These are phyloP conservation scores for Cercospora janseana DNA, from an alignment of 2,329 filamentous ascomycete species.

Conservation along the genomic window DNA sequence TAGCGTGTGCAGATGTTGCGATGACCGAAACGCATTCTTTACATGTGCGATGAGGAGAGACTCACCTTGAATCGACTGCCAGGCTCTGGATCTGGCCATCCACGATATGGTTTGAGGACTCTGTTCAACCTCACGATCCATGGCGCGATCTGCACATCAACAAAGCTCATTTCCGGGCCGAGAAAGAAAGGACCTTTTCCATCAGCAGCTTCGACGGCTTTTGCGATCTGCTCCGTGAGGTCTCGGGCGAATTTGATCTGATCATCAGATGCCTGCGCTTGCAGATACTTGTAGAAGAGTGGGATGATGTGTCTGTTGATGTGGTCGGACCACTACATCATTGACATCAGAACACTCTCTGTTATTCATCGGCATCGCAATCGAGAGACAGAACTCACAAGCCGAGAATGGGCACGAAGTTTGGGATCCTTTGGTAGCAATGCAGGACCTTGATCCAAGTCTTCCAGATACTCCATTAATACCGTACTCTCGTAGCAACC, in stretches of 20 bases:
- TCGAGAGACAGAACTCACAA: conserved; percentile 41
- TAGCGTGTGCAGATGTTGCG: neutral
- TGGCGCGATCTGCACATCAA: conserved; percentile 73
- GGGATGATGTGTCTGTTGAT: conserved; percentile 76
- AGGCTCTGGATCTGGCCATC: conserved; percentile 63
- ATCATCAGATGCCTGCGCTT: conserved; percentile 59
- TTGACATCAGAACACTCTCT: neutral
- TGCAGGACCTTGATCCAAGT: conserved; percentile 59
- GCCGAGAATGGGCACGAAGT: conserved; percentile 67
- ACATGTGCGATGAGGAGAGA: neutral
- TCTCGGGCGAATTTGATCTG: conserved; percentile 60
- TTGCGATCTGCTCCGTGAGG: conserved; percentile 65
- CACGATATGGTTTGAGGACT: conserved; percentile 63
- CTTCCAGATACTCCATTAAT: conserved; percentile 84
- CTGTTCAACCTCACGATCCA: conserved; percentile 69
- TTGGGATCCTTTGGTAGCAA: conserved; percentile 67
- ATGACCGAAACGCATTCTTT: neutral
- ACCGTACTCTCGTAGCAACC: conserved; percentile 78
- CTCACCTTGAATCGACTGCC: conserved; percentile 61
- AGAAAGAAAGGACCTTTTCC: conserved; percentile 67
- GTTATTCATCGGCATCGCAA: neutral
- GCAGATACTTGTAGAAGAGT: conserved; percentile 70
- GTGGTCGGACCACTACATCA: conserved; percentile 68
- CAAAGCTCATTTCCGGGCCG: conserved; percentile 58
- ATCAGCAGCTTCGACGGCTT: conserved; percentile 58